Conservation (phyloP, 805 yeast genomes). For the Sporopachydermia lactativora region DNA sequence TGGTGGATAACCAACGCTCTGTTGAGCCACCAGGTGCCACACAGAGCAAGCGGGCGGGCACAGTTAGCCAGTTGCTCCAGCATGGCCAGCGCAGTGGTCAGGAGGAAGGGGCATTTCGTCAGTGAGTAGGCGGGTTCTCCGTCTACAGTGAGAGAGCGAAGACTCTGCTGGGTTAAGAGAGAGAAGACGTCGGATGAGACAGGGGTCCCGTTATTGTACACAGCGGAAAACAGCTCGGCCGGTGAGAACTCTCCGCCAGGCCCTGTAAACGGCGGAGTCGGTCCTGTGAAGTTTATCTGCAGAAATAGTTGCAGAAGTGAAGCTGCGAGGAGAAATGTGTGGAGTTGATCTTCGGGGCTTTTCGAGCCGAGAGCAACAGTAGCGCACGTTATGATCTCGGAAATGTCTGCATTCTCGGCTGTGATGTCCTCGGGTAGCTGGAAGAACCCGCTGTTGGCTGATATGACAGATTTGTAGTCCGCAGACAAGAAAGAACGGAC, state of each 20-base stretch:
- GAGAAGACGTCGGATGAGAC: slow-evolving; percentile 9
- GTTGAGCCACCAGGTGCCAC: slow-evolving; percentile 18
- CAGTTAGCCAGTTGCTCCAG: slow-evolving; percentile 25
- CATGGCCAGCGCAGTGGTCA: slow-evolving; percentile 28
- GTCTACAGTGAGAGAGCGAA: slow-evolving; percentile 32
- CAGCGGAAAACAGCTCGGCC: slow-evolving; percentile 8
- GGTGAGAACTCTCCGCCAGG: slow-evolving; percentile 12
- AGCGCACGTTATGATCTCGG: neutral
- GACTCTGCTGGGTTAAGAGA: slow-evolving; percentile 12
- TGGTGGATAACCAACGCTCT: slow-evolving; percentile 22
- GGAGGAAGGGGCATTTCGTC: slow-evolving; percentile 33
- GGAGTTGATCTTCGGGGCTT: neutral
- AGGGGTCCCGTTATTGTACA: slow-evolving; percentile 11
- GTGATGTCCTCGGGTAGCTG: neutral
- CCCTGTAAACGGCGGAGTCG: slow-evolving; percentile 32
- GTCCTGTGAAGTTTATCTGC: slow-evolving; percentile 78
- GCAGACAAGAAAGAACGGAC: neutral
- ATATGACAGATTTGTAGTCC: neutral
- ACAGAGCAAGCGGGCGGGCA: slow-evolving; percentile 7
- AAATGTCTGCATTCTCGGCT: neutral
- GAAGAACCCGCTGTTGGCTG: neutral
- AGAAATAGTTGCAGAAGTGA: slow-evolving; percentile 26
- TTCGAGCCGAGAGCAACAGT: no score
- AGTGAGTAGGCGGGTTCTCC: slow-evolving; percentile 66
- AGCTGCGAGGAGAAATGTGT: neutral